A percentile compares a stretch with the other conserved stretches of the same genome.
These are phyloP conservation scores for Quercus agrifolia DNA, from an alignment of 306 rosid genomes.

Conservation along the genomic window DNA sequence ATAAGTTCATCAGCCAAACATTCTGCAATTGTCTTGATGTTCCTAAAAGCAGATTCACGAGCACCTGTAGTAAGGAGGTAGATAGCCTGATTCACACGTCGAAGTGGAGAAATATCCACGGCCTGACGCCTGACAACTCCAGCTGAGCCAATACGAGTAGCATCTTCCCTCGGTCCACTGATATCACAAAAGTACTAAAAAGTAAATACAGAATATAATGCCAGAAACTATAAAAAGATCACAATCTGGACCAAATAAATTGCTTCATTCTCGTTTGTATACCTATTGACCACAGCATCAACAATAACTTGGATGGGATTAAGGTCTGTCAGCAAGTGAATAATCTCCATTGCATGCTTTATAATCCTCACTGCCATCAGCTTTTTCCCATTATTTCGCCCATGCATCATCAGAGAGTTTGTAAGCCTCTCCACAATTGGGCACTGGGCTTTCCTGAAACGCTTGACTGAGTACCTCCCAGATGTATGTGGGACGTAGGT, in stretches of 20 bases:
- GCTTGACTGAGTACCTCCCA: constrained; percentile 37
- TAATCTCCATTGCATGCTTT: constrained; percentile 36
- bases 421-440: constrained; percentile 39
- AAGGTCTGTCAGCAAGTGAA: constrained; percentile 34
- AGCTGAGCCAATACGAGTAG: constrained; percentile 55
- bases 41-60: constrained; percentile 52
- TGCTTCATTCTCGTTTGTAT: not conserved
- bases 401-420: constrained; percentile 39
- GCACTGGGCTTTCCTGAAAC: constrained; percentile 36
- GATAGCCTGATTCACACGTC: constrained; percentile 51
- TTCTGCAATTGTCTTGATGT: constrained; percentile 47
- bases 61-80: constrained; percentile 55
- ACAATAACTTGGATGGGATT: constrained; percentile 36
- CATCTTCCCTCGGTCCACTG: constrained; percentile 66
- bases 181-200: not conserved
- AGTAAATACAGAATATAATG: not conserved
- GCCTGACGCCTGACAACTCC: constrained; percentile 62
- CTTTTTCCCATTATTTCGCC: constrained; percentile 34
- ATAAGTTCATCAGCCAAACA: constrained; percentile 57
- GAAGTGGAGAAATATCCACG: constrained; percentile 51
- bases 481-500: constrained; percentile 36
- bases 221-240: not conserved
- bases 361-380: constrained; percentile 33
- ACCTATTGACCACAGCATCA: constrained; percentile 36
- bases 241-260: not conserved